These are phyloP conservation scores for Heliamphora exappendiculata DNA, from an alignment of 148 eudicot genomes.

Conservation along the genomic window DNA sequence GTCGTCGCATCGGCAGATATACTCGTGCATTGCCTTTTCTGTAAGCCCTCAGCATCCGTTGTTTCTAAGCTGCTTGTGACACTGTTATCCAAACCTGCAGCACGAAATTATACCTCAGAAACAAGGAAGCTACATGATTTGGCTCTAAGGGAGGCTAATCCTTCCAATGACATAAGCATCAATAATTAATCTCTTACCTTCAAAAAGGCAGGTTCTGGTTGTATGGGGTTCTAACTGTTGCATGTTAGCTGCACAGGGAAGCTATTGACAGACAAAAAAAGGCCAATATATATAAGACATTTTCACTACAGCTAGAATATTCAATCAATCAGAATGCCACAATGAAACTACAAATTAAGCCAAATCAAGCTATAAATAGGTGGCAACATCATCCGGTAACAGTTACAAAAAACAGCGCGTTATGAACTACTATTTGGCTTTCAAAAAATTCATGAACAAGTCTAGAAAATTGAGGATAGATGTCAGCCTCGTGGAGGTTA, in stretches of 20 bases:
- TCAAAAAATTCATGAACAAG: not conserved
- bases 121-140: not conserved
- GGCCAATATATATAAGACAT: not conserved
- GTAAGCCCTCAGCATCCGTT: constrained; percentile 5
- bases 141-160: not conserved
- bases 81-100: constrained; percentile 18
- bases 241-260: constrained; percentile 13
- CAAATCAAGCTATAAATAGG: not conserved
- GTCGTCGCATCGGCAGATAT: not conserved
- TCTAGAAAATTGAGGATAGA: not conserved
- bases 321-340: not conserved
- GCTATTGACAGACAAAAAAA: constrained; percentile 9
- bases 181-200: constrained; percentile 4
- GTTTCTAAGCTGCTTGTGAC: not conserved
- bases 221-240: constrained; percentile 1
- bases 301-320: not conserved
- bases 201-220: constrained; percentile 7
- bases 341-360: not conserved
- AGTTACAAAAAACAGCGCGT: not conserved
- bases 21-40: not conserved
- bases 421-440: not conserved
- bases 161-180: not conserved
- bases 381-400: not conserved
- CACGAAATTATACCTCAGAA: constrained; percentile 1
- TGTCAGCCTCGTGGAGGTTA: not conserved